Evolutionary conservation across 441 rosid species (phyloP).

Genomic region (Corymbia calophylla): DNA sequence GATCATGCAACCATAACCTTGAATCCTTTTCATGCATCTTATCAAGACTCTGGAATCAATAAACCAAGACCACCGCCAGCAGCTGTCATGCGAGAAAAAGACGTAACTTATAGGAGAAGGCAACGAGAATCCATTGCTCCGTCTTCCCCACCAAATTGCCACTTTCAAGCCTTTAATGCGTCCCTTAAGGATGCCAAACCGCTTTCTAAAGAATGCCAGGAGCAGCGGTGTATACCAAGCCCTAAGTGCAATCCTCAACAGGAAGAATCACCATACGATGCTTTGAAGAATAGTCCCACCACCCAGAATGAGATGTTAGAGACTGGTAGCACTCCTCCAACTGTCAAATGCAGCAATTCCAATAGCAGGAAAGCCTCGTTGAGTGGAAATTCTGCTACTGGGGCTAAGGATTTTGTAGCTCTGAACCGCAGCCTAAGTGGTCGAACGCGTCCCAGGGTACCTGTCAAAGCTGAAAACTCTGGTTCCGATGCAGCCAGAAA

Average conservation of each 20-base stretch:
- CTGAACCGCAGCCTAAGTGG: constrained; percentile 45
- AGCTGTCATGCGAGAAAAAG: constrained; percentile 24
- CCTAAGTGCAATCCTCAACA: constrained; percentile 29
- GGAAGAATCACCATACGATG: constrained; percentile 22
- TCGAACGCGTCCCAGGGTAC: constrained; percentile 23
- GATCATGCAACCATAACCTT: constrained; percentile 10
- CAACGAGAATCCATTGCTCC: constrained; percentile 10
- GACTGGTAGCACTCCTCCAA: constrained; percentile 24
- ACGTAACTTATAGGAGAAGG: constrained; percentile 20
- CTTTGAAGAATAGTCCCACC: constrained; percentile 19
- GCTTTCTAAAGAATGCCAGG: constrained; percentile 31
- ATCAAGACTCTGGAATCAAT: constrained; percentile 14
- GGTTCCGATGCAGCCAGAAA: constrained; percentile 21
- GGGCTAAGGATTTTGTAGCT: constrained; percentile 49
- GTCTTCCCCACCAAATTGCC: constrained; percentile 12
- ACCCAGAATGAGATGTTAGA: constrained; percentile 20
- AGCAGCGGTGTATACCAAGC: constrained; percentile 11
- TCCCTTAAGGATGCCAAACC: neutral
- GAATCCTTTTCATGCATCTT: constrained; percentile 2
- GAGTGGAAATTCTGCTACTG: constrained; percentile 24
- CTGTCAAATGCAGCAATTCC: constrained; percentile 24
- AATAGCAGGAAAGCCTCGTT: constrained; percentile 34
- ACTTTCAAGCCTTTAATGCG: neutral
- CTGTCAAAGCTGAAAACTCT: constrained; percentile 23
- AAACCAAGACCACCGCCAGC: constrained; percentile 16